Evolutionary conservation across 352 stramenopile genomes (phyloP).

Genomic region (Phytophthora pluvialis): DNA sequence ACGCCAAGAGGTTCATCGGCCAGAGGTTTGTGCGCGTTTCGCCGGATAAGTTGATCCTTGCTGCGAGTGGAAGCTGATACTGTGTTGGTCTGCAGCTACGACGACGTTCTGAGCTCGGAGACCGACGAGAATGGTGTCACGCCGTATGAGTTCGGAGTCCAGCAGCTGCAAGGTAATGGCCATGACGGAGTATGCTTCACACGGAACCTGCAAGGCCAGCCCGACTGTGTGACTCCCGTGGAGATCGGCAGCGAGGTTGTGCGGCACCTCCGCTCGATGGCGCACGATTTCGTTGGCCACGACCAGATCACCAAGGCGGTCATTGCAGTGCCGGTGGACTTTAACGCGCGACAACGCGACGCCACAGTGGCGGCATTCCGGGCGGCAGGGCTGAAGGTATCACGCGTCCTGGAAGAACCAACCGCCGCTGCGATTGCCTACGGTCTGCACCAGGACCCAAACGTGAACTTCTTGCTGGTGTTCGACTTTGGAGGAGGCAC

Average conservation of each 20-base stretch:
- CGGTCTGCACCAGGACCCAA: constrained; percentile 91
- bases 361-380: constrained; percentile 56
- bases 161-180: constrained; percentile 5
- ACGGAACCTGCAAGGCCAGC: constrained; percentile 44
- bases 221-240: constrained; percentile 53
- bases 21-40: constrained; percentile 29
- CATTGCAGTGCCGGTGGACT: constrained; percentile 67
- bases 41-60: too few relatives aligned
- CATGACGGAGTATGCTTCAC: constrained; percentile 57
- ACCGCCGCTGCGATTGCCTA: constrained; percentile 96
- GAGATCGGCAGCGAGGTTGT: constrained; percentile 53
- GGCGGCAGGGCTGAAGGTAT: constrained; percentile 51
- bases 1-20: constrained; percentile 81
- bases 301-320: constrained; percentile 73
- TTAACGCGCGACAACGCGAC: constrained; percentile 49
- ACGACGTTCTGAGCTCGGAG: constrained; percentile 31
- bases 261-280: constrained; percentile 50
- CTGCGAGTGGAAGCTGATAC: constrained; percentile 2
- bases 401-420: constrained; percentile 84
- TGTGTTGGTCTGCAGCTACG: constrained; percentile 29
- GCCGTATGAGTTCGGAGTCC: constrained; percentile 59
- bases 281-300: constrained; percentile 62
- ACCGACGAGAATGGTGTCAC: constrained; percentile 16
- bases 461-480: constrained; percentile 95
- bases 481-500: constrained; percentile 96